Percentiles rank a stretch among this genome's conserved stretches.
Conservation (phyloP, 768 basidiomycete species). For the Collybia mongolica region DNA sequence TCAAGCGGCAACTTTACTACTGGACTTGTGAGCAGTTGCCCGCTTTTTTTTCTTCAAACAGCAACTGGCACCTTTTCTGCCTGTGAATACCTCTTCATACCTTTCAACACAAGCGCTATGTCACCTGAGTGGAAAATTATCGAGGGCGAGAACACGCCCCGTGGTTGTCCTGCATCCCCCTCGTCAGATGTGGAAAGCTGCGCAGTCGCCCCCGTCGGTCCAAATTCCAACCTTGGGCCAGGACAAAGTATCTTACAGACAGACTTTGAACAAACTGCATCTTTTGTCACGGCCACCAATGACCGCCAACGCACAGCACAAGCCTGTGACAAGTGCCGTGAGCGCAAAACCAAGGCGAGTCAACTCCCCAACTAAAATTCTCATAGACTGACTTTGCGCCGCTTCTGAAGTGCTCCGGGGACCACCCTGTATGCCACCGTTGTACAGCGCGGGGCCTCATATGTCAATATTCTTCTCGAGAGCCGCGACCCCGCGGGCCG, state of each 20-base stretch:
- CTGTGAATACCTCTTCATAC: too few species aligned
- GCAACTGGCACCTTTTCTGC: not conserved
- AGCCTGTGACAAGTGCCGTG: constrained; percentile 58
- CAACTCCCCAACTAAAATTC: not conserved
- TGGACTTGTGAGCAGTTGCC: too few species aligned
- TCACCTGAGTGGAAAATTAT: constrained; percentile 5
- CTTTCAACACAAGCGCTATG: not conserved
- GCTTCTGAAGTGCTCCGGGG: constrained; percentile 50
- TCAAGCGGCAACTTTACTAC: constrained; percentile 4
- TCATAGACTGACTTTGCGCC: not conserved
- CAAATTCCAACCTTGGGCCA: constrained; percentile 6
- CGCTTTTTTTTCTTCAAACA: not conserved
- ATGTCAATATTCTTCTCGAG: constrained; percentile 47
- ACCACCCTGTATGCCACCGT: constrained; percentile 49
- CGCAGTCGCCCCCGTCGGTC: constrained; percentile 2
- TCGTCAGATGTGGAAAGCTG: constrained; percentile 3
- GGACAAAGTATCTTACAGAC: constrained; percentile 5
- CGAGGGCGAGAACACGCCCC: constrained; percentile 10
- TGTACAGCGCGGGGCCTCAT: constrained; percentile 48
- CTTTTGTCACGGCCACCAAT: constrained; percentile 12
- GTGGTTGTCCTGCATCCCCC: constrained; percentile 6
- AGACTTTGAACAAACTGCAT: too few species aligned
- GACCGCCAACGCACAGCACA: constrained; percentile 45
- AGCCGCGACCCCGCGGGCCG: constrained; percentile 31
- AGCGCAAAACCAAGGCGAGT: constrained; percentile 56